Evolutionary conservation across 2,329 filamentous ascomycete species (phyloP).

Genomic region (Bipolaris cookei): DNA sequence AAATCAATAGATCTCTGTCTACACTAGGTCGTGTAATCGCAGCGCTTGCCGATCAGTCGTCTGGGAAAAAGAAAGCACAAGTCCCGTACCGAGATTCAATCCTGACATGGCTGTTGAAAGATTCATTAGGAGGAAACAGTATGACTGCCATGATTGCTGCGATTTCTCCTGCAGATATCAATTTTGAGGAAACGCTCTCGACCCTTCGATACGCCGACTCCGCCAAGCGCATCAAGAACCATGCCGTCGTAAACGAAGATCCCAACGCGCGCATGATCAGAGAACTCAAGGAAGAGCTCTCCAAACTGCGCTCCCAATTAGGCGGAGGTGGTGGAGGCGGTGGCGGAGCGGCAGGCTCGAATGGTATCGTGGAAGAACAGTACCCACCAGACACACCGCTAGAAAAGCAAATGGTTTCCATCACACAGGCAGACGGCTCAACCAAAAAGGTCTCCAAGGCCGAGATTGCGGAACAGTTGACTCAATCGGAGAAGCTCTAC

Average conservation of each 20-base stretch:
- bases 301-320: conserved; percentile 84
- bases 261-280: conserved; percentile 98
- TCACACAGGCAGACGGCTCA: conserved; percentile 81
- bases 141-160: conserved; percentile 99
- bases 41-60: conserved; percentile 87
- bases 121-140: conserved; percentile 96
- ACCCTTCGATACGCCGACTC: conserved; percentile 96
- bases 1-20: conserved; percentile 96
- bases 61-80: conserved; percentile 78
- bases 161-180: conserved; percentile 97
- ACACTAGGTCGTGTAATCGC: conserved; percentile 98
- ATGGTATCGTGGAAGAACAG: conserved; percentile 68
- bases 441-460: conserved; percentile 97
- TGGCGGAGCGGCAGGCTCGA: conserved; percentile 36
- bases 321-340: conserved; percentile 54
- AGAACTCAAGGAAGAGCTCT: conserved; percentile 93
- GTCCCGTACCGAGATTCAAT: conserved; percentile 98
- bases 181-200: conserved; percentile 96
- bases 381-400: conserved; percentile 91
- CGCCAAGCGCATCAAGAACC: conserved; percentile 99
- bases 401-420: conserved; percentile 95
- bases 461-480: conserved; percentile 95
- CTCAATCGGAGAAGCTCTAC: conserved; percentile 94
- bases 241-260: conserved; percentile 98
- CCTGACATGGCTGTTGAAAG: conserved; percentile 94